Conservation (phyloP, 1,284 basidiomycete species). For the Fomes fomentarius region DNA sequence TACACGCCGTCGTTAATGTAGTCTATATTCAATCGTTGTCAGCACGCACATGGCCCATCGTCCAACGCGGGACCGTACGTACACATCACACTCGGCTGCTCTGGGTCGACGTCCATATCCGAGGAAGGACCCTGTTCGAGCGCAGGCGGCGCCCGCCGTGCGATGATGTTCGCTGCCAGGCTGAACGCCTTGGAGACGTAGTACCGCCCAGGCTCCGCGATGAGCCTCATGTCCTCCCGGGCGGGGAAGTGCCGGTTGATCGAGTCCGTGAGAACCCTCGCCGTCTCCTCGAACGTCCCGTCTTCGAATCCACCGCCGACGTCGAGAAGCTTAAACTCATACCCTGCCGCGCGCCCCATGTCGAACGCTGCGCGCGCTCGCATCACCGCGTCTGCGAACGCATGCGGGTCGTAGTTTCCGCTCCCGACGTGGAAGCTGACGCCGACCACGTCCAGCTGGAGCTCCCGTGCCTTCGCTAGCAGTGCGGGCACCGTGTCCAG, state of each 20-base stretch:
- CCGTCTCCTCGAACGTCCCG: constrained; percentile 84
- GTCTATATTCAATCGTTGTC: constrained; percentile 49
- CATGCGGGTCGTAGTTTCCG: constrained; percentile 91
- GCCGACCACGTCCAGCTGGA: constrained; percentile 88
- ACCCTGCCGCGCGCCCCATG: constrained; percentile 85
- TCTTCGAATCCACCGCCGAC: constrained; percentile 97
- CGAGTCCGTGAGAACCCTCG: constrained; percentile 71
- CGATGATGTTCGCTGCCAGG: constrained; percentile 94
- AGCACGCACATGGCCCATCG: background rate
- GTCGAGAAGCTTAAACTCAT: constrained; percentile 85
- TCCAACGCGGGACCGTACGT: constrained; percentile 39
- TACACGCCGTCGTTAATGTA: constrained; percentile 99
- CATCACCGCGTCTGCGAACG: constrained; percentile 89
- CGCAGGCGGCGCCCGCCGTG: constrained; percentile 67
- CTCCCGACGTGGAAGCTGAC: constrained; percentile 99
- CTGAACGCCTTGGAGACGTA: constrained; percentile 94
- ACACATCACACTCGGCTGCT: constrained; percentile 82
- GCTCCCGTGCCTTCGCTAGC: constrained; percentile 78
- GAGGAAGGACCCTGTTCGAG: constrained; percentile 37
- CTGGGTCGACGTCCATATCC: constrained; percentile 35
- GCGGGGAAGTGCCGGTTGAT: constrained; percentile 89
- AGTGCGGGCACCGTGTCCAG: constrained; percentile 82
- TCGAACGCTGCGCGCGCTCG: constrained; percentile 88
- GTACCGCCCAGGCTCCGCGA: constrained; percentile 96
- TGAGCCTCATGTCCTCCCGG: constrained; percentile 76